Evolutionary conservation across 192 early-diverging fungal species (phyloP).

Genomic region (Haplosporangium gracile): DNA sequence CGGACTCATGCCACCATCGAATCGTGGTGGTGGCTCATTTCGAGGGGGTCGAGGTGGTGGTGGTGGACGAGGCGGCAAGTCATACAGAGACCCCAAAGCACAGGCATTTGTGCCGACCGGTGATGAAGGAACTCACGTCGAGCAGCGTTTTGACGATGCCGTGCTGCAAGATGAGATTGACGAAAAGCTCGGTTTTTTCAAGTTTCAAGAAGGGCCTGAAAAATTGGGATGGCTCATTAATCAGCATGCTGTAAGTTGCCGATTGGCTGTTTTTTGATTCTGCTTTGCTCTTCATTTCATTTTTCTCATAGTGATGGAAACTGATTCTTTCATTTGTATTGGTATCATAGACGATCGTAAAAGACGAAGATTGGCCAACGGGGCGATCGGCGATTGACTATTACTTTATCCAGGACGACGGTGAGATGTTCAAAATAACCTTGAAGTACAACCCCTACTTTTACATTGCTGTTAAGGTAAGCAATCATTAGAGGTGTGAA

Average conservation of each 20-base stretch:
- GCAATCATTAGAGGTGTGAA: neutral
- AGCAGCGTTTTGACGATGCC: constrained; percentile 51
- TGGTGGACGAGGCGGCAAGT: constrained; percentile 29
- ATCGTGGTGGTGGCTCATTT: constrained; percentile 27
- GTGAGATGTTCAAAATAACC: constrained; percentile 90
- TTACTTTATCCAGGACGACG: constrained; percentile 94
- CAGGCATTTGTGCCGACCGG: constrained; percentile 46
- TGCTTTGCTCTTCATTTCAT: neutral
- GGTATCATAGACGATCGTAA: constrained; percentile 69
- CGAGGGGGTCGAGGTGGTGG: constrained; percentile 25
- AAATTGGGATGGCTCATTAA: constrained; percentile 95
- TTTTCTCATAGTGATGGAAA: neutral
- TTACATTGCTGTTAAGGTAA: constrained; percentile 85
- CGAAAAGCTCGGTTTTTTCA: constrained; percentile 71
- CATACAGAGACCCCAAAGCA: constrained; percentile 32
- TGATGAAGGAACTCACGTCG: constrained; percentile 49
- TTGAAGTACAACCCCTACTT: constrained; percentile 92
- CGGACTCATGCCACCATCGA: constrained; percentile 46
- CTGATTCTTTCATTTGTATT: constrained; percentile 18
- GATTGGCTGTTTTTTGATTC: neutral
- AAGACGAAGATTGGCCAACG: constrained; percentile 71
- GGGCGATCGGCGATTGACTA: constrained; percentile 87
- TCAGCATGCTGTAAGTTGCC: constrained; percentile 83
- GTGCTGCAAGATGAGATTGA: constrained; percentile 66
- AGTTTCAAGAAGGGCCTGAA: constrained; percentile 79